Evolutionary conservation across 805 yeast genomes (phyloP).

Genomic region (Zygosaccharomyces lentus): DNA sequence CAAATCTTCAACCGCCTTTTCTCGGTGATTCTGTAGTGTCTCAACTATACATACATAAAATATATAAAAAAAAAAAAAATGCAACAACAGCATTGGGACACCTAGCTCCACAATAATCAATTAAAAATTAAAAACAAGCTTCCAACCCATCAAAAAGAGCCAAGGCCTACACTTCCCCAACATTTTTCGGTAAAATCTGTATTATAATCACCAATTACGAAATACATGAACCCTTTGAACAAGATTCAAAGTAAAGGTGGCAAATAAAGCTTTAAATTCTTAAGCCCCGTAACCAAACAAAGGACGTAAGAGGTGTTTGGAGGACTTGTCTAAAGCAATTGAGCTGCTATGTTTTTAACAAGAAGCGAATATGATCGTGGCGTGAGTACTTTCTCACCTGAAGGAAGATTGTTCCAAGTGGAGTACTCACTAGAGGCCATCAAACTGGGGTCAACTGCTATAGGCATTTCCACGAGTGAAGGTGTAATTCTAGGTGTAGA

Average conservation of each 20-base stretch:
- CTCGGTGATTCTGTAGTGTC: no score
- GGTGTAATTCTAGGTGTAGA: slow-evolving; percentile 97
- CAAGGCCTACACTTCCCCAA: not conserved
- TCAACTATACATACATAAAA: no score
- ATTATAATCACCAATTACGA: slow-evolving; percentile 1
- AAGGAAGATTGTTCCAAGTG: slow-evolving; percentile 96
- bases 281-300: not conserved
- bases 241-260: slow-evolving; percentile 4
- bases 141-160: no score
- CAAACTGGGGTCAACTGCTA: slow-evolving; percentile 86
- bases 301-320: not conserved
- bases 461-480: slow-evolving; percentile 91
- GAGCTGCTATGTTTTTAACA: slow-evolving; percentile 79
- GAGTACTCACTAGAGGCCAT: slow-evolving; percentile 97
- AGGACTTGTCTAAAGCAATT: slow-evolving; percentile 3
- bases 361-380: slow-evolving; percentile 99
- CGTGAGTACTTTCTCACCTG: slow-evolving; percentile 97
- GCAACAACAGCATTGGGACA: no score
- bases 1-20: no score
- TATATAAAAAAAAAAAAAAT: no score
- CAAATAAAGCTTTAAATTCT: not conserved
- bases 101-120: no score
- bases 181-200: not conserved
- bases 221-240: slow-evolving; percentile 3
- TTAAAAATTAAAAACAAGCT: no score